Conservation (phyloP, 306 rosid species). For the Vachellia pachyceras region DNA sequence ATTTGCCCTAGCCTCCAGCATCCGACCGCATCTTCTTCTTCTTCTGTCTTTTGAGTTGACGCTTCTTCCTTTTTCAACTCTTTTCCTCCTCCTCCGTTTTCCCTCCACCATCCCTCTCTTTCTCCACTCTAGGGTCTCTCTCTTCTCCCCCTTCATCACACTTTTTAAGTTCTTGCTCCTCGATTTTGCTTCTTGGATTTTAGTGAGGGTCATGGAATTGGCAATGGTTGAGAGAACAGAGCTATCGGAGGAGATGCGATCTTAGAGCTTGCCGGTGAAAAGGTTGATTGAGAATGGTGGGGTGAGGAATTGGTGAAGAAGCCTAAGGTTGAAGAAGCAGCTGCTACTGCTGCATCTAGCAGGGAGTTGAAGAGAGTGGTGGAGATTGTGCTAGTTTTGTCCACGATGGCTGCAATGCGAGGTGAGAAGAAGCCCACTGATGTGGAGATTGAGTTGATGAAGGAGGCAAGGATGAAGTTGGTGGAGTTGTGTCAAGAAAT, state of each 20-base stretch:
- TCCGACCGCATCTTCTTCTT: no score
- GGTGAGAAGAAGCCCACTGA: no score
- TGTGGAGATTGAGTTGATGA: no score
- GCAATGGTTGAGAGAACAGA: conserved; percentile 22
- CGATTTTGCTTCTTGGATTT: conserved; percentile 34
- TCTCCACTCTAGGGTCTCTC: conserved; percentile 49
- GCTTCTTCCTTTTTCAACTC: conserved; percentile 16
- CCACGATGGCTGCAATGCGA: no score
- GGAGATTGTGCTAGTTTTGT: conserved; percentile 77
- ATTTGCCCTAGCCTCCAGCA: no score
- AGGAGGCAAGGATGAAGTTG: no score
- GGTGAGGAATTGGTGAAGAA: conserved; percentile 49
- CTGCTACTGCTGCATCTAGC: conserved; percentile 3
- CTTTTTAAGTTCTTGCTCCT: no score
- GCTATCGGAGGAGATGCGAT: not conserved
- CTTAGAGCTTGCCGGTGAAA: conserved; percentile 31
- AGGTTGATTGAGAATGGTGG: conserved; percentile 54
- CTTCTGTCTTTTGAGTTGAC: no score
- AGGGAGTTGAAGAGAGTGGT: conserved; percentile 75
- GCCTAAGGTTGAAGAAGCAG: conserved; percentile 52
- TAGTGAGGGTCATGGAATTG: conserved; percentile 56
- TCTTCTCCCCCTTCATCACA: not conserved
- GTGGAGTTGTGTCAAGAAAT: no score
- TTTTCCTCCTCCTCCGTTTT: conserved; percentile 12
- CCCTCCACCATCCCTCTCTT: conserved; percentile 17